A percentile compares a stretch with the other conserved stretches of the same genome.
Conservation (phyloP, 495 filamentous ascomycete species). For the Aspergillus egyptiacus region DNA sequence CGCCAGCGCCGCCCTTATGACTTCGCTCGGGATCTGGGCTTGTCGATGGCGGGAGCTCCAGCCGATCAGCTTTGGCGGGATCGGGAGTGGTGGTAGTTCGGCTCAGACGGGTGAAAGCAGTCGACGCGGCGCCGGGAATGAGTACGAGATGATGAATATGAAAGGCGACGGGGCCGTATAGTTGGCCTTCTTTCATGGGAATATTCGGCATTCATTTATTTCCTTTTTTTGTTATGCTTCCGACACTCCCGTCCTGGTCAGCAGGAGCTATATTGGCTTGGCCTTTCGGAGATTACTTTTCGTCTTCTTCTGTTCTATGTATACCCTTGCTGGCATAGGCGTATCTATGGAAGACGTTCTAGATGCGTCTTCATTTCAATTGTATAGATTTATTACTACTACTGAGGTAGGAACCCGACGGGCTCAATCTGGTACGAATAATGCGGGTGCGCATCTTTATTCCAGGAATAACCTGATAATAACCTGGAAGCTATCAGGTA, state of each 20-base stretch:
- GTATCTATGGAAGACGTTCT: slow-evolving; percentile 39
- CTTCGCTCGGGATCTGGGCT: slow-evolving; percentile 72
- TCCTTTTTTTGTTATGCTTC: slow-evolving; percentile 1
- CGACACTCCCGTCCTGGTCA: not conserved
- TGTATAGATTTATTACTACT: no score
- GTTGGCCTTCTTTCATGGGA: not conserved
- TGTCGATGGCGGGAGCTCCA: slow-evolving; percentile 84
- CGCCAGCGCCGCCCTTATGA: slow-evolving; percentile 63
- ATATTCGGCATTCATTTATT: slow-evolving; percentile 1
- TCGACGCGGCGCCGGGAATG: slow-evolving; percentile 45
- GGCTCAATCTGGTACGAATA: not conserved
- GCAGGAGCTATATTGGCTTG: not conserved
- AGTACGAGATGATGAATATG: slow-evolving; percentile 80
- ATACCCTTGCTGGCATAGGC: slow-evolving; percentile 34
- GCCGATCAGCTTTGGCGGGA: slow-evolving; percentile 81
- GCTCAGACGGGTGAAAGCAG: slow-evolving; percentile 20
- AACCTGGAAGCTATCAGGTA: no score
- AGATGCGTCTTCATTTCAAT: slow-evolving; percentile 14
- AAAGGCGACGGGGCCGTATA: slow-evolving; percentile 41
- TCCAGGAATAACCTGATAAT: not conserved
- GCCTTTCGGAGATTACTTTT: not conserved
- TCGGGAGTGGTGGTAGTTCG: slow-evolving; percentile 23
- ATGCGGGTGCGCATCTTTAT: slow-evolving; percentile 1
- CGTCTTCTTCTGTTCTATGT: slow-evolving; percentile 17
- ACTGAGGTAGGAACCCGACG: no score